Evolutionary conservation across 306 rosid species (phyloP).

Genomic region (Coriaria nepalensis): DNA sequence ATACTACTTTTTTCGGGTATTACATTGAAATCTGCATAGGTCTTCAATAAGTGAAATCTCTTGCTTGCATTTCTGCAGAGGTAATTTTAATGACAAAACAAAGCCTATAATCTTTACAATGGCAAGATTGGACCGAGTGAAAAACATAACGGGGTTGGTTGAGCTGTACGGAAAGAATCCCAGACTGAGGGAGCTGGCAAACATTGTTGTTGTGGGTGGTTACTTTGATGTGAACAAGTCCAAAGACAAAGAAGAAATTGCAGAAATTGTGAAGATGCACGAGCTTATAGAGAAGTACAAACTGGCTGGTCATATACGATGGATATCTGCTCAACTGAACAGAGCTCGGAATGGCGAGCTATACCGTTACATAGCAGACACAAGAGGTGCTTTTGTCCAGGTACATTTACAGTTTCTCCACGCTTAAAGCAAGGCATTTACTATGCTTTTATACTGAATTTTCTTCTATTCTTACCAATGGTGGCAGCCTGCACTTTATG

Average conservation of each 20-base stretch:
- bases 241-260: constrained; percentile 78
- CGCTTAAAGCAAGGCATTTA: too few relatives aligned
- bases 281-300: constrained; percentile 39
- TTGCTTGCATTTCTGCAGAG: constrained; percentile 34
- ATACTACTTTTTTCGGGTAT: too few relatives aligned
- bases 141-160: constrained; percentile 75
- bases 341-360: constrained; percentile 91
- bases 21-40: too few relatives aligned
- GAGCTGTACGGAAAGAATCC: constrained; percentile 61
- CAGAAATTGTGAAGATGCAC: constrained; percentile 92
- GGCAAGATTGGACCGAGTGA: constrained; percentile 78
- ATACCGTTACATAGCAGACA: constrained; percentile 83
- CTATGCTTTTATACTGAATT: too few relatives aligned
- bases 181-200: constrained; percentile 70
- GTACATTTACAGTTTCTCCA: constrained; percentile 17
- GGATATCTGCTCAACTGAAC: constrained; percentile 80
- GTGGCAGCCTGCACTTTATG: constrained; percentile 88
- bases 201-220: constrained; percentile 79
- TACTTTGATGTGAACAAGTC: constrained; percentile 63
- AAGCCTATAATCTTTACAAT: constrained; percentile 85
- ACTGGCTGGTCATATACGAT: constrained; percentile 60
- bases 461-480: too few relatives aligned
- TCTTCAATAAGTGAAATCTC: too few relatives aligned
- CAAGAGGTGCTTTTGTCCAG: constrained; percentile 80
- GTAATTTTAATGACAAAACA: constrained; percentile 49